Percentiles rank a stretch among this genome's conserved stretches.
phyloP scores from a whole-genome alignment of 805 yeast genomes.

The Hanseniaspora valbyensis region DNA sequence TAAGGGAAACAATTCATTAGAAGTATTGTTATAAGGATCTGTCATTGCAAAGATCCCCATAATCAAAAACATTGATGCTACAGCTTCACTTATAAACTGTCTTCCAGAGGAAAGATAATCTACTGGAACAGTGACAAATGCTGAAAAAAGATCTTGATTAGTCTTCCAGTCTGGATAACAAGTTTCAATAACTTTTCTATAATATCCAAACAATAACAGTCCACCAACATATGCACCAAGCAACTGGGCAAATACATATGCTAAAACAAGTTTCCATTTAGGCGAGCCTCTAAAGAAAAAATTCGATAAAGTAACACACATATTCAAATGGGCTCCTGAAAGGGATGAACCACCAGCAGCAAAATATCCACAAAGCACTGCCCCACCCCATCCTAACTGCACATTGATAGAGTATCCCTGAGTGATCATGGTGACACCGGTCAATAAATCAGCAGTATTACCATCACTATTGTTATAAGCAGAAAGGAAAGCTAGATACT shows the following conservation, averaged over 20 bases:
- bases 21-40: slow-evolving; percentile 40
- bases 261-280: slow-evolving; percentile 34
- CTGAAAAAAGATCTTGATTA: slow-evolving; percentile 31
- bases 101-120: slow-evolving; percentile 33
- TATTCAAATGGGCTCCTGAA: slow-evolving; percentile 50
- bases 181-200: slow-evolving; percentile 30
- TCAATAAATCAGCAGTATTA: neutral
- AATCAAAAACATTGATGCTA: slow-evolving; percentile 37
- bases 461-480: neutral
- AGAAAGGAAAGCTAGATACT: neutral
- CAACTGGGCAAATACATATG: slow-evolving; percentile 38
- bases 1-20: slow-evolving; percentile 38
- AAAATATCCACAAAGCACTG: slow-evolving; percentile 41
- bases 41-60: slow-evolving; percentile 41
- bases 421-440: neutral
- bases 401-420: slow-evolving; percentile 11
- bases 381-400: slow-evolving; percentile 42
- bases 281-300: slow-evolving; percentile 44
- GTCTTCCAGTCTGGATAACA: slow-evolving; percentile 25
- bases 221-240: slow-evolving; percentile 42
- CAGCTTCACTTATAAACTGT: slow-evolving; percentile 39
- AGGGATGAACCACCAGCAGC: slow-evolving; percentile 41
- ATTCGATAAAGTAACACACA: slow-evolving; percentile 40
- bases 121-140: slow-evolving; percentile 39
- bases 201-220: slow-evolving; percentile 36